Conservation (phyloP, 1,139 yeast species). For the Pichia sp. region DNA sequence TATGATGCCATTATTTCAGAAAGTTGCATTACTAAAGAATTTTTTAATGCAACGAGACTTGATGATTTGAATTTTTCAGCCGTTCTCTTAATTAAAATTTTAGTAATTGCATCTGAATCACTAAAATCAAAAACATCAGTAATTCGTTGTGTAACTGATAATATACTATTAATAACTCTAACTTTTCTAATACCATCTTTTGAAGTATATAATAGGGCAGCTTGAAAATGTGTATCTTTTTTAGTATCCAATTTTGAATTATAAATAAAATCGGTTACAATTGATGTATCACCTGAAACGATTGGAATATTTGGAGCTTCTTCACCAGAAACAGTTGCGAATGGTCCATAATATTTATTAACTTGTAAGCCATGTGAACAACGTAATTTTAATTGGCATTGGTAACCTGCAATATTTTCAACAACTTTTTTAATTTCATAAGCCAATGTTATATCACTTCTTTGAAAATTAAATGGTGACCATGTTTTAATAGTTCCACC, state of each 20-base stretch:
- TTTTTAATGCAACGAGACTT: slow-evolving; percentile 50
- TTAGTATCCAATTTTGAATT: slow-evolving; percentile 72
- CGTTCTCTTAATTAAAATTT: slow-evolving; percentile 67
- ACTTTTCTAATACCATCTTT: slow-evolving; percentile 71
- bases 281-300: slow-evolving; percentile 56
- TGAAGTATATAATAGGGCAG: slow-evolving; percentile 82
- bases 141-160: slow-evolving; percentile 72
- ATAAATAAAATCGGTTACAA: slow-evolving; percentile 67
- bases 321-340: slow-evolving; percentile 27
- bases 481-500: slow-evolving; percentile 70
- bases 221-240: slow-evolving; percentile 84
- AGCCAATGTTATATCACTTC: slow-evolving; percentile 65
- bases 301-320: slow-evolving; percentile 70
- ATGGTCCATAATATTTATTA: slow-evolving; percentile 64
- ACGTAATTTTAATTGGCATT: slow-evolving; percentile 78
- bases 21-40: slow-evolving; percentile 56
- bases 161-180: slow-evolving; percentile 74
- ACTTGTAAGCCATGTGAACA: slow-evolving; percentile 88
- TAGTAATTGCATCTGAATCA: slow-evolving; percentile 75
- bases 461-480: slow-evolving; percentile 58
- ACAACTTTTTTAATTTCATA: slow-evolving; percentile 52
- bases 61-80: slow-evolving; percentile 54
- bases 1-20: slow-evolving; percentile 75
- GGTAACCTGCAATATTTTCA: slow-evolving; percentile 54
- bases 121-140: slow-evolving; percentile 72